Evolutionary conservation across 495 filamentous ascomycete species (phyloP).

Genomic region (Filosporella fistucella): DNA sequence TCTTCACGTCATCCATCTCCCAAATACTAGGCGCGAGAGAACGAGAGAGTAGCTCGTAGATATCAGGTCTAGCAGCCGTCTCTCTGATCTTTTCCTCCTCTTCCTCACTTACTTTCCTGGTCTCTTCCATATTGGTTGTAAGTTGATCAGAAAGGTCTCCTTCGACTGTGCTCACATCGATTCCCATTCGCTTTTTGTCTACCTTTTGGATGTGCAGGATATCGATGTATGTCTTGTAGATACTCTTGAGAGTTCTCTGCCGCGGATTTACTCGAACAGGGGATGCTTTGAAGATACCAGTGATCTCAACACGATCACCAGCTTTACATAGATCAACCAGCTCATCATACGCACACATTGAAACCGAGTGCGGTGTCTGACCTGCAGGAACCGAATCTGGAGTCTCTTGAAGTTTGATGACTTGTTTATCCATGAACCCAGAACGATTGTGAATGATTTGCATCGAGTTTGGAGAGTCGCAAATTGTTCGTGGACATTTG

Average conservation of each 20-base stretch:
- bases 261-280: conserved; percentile 94
- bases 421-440: conserved; percentile 92
- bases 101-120: conserved; percentile 79
- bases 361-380: conserved; percentile 97
- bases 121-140: conserved; percentile 71
- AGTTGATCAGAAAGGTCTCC: conserved; percentile 75
- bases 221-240: conserved; percentile 98
- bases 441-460: conserved; percentile 97
- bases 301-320: conserved; percentile 93
- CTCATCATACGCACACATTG: conserved; percentile 94
- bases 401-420: conserved; percentile 98
- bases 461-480: conserved; percentile 88
- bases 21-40: conserved; percentile 94
- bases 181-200: conserved; percentile 88
- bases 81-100: conserved; percentile 86
- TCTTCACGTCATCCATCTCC: conserved; percentile 99
- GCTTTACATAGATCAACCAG: conserved; percentile 96
- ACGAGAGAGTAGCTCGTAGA: conserved; percentile 89
- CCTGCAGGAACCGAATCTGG: conserved; percentile 91
- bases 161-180: conserved; percentile 85
- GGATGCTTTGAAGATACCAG: conserved; percentile 92
- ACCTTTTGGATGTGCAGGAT: conserved; percentile 94
- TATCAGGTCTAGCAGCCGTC: conserved; percentile 75
- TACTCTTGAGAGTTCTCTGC: conserved; percentile 83
- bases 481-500: conserved; percentile 78